Evolutionary conservation across 495 filamentous ascomycete genomes (phyloP).

Genomic region (Xylaria curta): DNA sequence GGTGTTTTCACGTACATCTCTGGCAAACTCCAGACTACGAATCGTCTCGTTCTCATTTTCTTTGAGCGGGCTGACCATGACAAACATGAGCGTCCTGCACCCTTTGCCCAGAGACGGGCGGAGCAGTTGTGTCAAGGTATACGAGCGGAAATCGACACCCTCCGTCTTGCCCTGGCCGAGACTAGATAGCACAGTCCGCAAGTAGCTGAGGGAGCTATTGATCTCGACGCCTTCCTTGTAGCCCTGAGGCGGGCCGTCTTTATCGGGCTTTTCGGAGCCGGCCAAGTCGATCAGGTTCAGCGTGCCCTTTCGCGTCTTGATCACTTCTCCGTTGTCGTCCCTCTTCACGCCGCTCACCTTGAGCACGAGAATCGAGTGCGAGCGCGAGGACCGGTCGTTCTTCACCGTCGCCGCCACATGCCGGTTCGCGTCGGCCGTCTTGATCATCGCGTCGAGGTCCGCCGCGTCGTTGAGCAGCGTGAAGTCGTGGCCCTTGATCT

Average conservation of each 20-base stretch:
- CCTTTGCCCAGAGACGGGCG: conserved; percentile 96
- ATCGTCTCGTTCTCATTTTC: conserved; percentile 91
- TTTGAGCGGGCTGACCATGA: conserved; percentile 94
- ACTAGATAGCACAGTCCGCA: conserved; percentile 93
- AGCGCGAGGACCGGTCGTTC: conserved; percentile 91
- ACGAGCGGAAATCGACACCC: conserved; percentile 94
- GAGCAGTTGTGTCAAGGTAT: conserved; percentile 94
- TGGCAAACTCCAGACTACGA: conserved; percentile 95
- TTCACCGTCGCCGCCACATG: conserved; percentile 95
- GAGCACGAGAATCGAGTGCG: conserved; percentile 96
- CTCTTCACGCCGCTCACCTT: conserved; percentile 69
- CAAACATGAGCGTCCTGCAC: conserved; percentile 98
- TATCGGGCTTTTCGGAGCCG: conserved; percentile 88
- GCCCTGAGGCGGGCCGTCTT: conserved; percentile 80
- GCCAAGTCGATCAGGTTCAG: conserved; percentile 96
- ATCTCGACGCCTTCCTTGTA: conserved; percentile 97
- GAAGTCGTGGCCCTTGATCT: conserved; percentile 62
- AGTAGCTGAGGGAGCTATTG: conserved; percentile 88
- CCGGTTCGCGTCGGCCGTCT: conserved; percentile 78
- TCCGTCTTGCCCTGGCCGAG: conserved; percentile 84
- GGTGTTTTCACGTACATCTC: conserved; percentile 65
- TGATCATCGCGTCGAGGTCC: conserved; percentile 81
- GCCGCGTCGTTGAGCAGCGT: conserved; percentile 79
- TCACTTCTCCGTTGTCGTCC: conserved; percentile 73
- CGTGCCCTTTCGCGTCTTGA: conserved; percentile 87